These are phyloP conservation scores for Pseudogymnoascus sp. DNA, from an alignment of 2,329 filamentous ascomycete species.

Conservation along the genomic window DNA sequence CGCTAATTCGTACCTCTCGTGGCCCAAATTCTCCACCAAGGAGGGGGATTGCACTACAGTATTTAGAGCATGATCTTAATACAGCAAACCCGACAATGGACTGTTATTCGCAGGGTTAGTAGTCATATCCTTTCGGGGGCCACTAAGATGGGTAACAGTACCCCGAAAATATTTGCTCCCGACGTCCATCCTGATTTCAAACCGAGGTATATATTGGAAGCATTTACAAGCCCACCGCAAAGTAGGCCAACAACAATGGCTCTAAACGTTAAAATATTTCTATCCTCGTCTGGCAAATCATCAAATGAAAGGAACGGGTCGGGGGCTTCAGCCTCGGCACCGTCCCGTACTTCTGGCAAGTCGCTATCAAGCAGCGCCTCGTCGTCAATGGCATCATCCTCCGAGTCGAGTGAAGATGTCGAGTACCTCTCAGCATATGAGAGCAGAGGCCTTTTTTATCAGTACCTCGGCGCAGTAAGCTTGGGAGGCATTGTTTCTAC, in stretches of 20 bases:
- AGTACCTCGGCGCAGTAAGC: background rate
- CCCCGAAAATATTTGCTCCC: background rate
- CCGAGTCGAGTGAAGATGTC: background rate
- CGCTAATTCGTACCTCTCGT: background rate
- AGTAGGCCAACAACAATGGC: background rate
- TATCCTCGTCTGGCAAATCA: slow-evolving; percentile 3
- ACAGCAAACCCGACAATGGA: background rate
- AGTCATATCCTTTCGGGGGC: background rate
- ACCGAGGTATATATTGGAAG: slow-evolving; percentile 3
- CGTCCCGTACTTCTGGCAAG: background rate
- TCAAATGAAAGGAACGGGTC: background rate
- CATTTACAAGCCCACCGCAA: slow-evolving; percentile 1
- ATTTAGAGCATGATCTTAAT: slow-evolving; percentile 1
- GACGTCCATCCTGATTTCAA: slow-evolving; percentile 1
- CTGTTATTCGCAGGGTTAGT: background rate
- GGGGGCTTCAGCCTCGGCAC: background rate
- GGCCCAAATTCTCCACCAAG: background rate
- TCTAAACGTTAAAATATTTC: background rate
- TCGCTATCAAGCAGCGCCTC: background rate
- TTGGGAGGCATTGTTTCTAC: background rate
- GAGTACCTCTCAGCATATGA: background rate
- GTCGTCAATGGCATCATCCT: background rate
- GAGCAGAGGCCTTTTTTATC: background rate
- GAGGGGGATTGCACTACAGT: background rate
- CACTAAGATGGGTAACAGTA: background rate